These are phyloP conservation scores for Rhinocladiella similis DNA, from an alignment of 2,329 filamentous ascomycete genomes.

Conservation along the genomic window DNA sequence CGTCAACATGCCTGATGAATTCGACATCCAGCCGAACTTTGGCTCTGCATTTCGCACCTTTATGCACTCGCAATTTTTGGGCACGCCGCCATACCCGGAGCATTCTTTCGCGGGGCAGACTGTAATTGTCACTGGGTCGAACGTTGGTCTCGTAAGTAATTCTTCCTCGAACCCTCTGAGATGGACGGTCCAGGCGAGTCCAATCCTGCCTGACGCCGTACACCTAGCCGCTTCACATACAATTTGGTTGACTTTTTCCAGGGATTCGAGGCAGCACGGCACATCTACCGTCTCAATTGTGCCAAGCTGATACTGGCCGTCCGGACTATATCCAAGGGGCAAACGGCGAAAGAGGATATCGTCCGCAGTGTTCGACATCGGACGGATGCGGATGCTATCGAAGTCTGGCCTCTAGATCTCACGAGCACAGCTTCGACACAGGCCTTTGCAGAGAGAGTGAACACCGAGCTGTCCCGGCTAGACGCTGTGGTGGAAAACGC, in stretches of 20 bases:
- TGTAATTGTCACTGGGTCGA: conserved; percentile 52
- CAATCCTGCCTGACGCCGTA: too few relatives aligned
- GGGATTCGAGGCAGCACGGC: conserved; percentile 47
- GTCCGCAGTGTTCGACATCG: conserved; percentile 33
- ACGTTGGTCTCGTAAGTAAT: conserved; percentile 39
- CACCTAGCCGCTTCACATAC: too few relatives aligned
- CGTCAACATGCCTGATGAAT: conserved; percentile 16
- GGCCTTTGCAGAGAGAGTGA: conserved; percentile 36
- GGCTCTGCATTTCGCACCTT: conserved; percentile 10
- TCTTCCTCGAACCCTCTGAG: too few relatives aligned
- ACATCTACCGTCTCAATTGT: conserved; percentile 43
- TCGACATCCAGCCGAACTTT: conserved; percentile 10
- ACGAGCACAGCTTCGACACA: conserved; percentile 35
- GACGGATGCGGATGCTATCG: conserved; percentile 32
- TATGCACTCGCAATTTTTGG: conserved; percentile 26
- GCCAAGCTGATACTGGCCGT: conserved; percentile 48
- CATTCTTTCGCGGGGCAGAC: conserved; percentile 32
- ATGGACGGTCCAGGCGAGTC: too few relatives aligned
- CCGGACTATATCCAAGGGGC: conserved; percentile 44
- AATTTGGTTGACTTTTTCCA: too few relatives aligned
- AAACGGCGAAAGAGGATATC: conserved; percentile 45
- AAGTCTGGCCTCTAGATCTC: conserved; percentile 51
- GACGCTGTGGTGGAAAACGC: conserved; percentile 43
- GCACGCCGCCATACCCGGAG: conserved; percentile 19
- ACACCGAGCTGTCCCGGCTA: conserved; percentile 33